Base-by-base conservation (phyloP, 2,329 filamentous ascomycete species). In the Knufia fluminis region DNA sequence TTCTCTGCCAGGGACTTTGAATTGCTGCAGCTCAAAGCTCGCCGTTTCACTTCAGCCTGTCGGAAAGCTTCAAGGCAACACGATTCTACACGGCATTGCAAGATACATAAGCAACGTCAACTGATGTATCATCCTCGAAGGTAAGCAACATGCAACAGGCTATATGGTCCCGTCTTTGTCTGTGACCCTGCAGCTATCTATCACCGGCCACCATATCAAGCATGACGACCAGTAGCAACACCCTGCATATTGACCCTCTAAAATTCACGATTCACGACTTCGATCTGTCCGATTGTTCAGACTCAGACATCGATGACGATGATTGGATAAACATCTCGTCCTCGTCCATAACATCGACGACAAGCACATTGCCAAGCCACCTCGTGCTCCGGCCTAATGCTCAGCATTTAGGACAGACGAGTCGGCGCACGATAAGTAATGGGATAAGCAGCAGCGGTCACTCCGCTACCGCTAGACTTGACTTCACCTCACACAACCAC, bases 241-340 rank as follows among this genome's bases (percentile, higher is more conserved):
- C 3, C 22, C 26, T 19, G 24, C 14, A 7, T 24, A 23, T 26
- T 20, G 38, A 24, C 33, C 17, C 33, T 10, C 14, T 17, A 7
- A 46, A 36, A 22, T 46, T 46, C 44, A 23, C 44, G 23, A 46
- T 46, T 12, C 38, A 46, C 31, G 44, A 46, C 33, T 46, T 17
- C 3, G 44, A 46, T n/a, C 31, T 46, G 4, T 46, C 44, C 10
- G 31, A 38, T 22, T 36, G 9, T 20, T 46, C 44, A 14, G 44
- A 46, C 20, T 46, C 33, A 4, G 44, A 46, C 9, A 12, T 38
- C 2, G 44, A 46, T 24, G 17, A 14, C 7, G 44, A 46, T 14
- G 44, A 46, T n/a, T 46, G 44, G 44, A 19, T 46, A 2, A 17
- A 28, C 17, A 24, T 46, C 19, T 46, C 44, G 7, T 46, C 44